A percentile compares a stretch with the other conserved stretches of the same genome.
phyloP scores from a whole-genome alignment of 768 basidiomycete genomes.

The Boletus reticuloceps region DNA sequence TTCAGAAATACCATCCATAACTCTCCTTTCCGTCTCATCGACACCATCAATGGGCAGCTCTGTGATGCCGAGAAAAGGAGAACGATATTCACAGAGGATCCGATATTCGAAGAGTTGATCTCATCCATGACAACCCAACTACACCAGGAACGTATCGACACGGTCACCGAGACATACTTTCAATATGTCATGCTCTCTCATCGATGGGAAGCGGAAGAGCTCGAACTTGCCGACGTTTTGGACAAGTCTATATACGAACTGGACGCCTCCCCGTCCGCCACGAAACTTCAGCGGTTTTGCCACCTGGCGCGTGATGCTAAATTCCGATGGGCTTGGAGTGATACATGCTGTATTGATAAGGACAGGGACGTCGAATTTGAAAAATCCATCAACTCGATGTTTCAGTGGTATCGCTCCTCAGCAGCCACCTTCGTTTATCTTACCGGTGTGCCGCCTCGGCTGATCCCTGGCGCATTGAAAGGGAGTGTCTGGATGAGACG shows the following conservation, averaged over 20 bases:
- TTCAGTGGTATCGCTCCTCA: conserved; percentile 17
- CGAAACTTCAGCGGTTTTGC: conserved; percentile 20
- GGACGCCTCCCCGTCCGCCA: neutral
- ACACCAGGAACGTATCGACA: conserved; percentile 3
- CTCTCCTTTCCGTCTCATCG: conserved; percentile 19
- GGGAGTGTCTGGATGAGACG: conserved; percentile 20
- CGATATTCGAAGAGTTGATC: conserved; percentile 10
- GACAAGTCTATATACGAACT: conserved; percentile 11
- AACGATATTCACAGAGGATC: conserved; percentile 10
- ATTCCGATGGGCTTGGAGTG: conserved; percentile 23
- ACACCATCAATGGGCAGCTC: conserved; percentile 15
- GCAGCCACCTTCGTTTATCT: conserved; percentile 22
- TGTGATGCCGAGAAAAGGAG: conserved; percentile 16
- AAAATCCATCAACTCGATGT: conserved; percentile 21
- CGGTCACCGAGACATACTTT: conserved; percentile 3
- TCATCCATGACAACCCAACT: conserved; percentile 13
- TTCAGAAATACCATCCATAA: neutral
- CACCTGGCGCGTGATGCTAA: conserved; percentile 3
- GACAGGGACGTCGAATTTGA: conserved; percentile 14
- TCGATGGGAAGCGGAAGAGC: conserved; percentile 17
- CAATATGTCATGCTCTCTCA: conserved; percentile 24
- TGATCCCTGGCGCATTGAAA: conserved; percentile 8
- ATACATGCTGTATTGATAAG: conserved; percentile 26
- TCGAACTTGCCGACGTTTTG: conserved; percentile 8
- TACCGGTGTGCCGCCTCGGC: conserved; percentile 5